phyloP scores from a whole-genome alignment of 2,329 filamentous ascomycete genomes.

The Trichocomaceae sp. region DNA sequence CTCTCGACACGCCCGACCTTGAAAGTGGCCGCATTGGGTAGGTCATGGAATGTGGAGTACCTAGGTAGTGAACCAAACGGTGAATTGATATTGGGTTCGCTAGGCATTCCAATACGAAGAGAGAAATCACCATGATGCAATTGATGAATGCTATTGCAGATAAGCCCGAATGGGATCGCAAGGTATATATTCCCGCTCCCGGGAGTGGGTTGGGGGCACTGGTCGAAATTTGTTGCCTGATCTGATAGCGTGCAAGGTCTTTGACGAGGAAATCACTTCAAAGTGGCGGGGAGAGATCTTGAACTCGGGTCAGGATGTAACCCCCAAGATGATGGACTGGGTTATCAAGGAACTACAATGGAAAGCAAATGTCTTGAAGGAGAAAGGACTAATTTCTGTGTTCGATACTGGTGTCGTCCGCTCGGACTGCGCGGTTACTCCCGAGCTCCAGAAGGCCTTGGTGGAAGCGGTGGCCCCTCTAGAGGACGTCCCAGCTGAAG shows the following conservation, averaged over 20 bases:
- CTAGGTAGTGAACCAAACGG: too few species aligned
- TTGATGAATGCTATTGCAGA: constrained; percentile 38
- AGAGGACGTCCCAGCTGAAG: constrained; percentile 36
- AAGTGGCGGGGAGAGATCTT: constrained; percentile 28
- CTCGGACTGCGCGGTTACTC: constrained; percentile 44
- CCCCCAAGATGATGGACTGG: constrained; percentile 32
- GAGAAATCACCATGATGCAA: constrained; percentile 34
- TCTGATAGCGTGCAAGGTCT: not conserved
- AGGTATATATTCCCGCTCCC: not conserved
- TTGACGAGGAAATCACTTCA: constrained; percentile 13
- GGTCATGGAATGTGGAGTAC: too few species aligned
- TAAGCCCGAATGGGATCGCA: constrained; percentile 2
- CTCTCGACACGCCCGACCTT: too few species aligned
- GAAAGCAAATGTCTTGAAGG: constrained; percentile 38
- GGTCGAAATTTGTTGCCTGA: too few species aligned
- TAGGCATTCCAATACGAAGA: too few species aligned
- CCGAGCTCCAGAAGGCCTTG: constrained; percentile 38
- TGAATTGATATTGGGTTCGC: too few species aligned
- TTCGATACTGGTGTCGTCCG: constrained; percentile 38
- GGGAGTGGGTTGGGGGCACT: too few species aligned
- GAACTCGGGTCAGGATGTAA: constrained; percentile 22
- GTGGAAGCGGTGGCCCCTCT: constrained; percentile 41
- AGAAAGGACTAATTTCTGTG: too few species aligned
- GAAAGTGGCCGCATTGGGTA: too few species aligned
- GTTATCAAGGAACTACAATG: constrained; percentile 45